Evolutionary conservation across 805 yeast species (phyloP).

Genomic region (Metschnikowia dekortorum): DNA sequence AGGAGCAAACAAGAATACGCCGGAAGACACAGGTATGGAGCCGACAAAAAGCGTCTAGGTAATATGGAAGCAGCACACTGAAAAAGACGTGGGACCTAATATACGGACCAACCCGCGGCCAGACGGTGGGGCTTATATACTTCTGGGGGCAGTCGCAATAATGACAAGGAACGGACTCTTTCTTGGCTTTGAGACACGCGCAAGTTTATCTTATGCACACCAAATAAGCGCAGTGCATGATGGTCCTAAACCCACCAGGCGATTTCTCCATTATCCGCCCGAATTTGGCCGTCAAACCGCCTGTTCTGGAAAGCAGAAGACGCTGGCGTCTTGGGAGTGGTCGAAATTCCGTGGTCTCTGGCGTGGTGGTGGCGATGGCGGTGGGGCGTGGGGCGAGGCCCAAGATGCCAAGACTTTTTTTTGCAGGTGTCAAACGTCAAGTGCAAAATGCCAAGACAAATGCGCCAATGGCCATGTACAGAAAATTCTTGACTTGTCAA

Average conservation of each 20-base stretch:
- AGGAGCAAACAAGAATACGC: too few species aligned
- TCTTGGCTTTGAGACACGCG: slow-evolving; percentile 5
- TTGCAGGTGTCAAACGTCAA: slow-evolving; percentile 13
- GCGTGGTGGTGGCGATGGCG: neutral
- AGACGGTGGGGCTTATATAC: slow-evolving; percentile 1
- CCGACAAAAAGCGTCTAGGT: neutral
- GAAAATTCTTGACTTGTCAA: slow-evolving; percentile 2
- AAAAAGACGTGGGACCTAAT: too few species aligned
- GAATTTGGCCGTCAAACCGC: too few species aligned
- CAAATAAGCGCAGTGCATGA: slow-evolving; percentile 1
- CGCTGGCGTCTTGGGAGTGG: too few species aligned
- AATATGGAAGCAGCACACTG: neutral
- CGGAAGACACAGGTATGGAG: too few species aligned
- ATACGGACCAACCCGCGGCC: neutral
- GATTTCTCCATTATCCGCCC: neutral
- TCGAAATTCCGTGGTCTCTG: too few species aligned
- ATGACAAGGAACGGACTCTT: neutral
- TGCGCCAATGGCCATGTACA: slow-evolving; percentile 5
- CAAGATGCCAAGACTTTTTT: slow-evolving; percentile 4
- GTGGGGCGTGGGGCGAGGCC: neutral
- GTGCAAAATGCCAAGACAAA: slow-evolving; percentile 11
- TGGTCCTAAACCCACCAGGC: neutral
- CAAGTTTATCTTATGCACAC: slow-evolving; percentile 2
- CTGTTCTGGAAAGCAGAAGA: too few species aligned
- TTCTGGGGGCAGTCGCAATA: neutral